These are phyloP conservation scores for Pontederia crassipes DNA, from an alignment of 176 grass and related monocot genomes.

Conservation along the genomic window DNA sequence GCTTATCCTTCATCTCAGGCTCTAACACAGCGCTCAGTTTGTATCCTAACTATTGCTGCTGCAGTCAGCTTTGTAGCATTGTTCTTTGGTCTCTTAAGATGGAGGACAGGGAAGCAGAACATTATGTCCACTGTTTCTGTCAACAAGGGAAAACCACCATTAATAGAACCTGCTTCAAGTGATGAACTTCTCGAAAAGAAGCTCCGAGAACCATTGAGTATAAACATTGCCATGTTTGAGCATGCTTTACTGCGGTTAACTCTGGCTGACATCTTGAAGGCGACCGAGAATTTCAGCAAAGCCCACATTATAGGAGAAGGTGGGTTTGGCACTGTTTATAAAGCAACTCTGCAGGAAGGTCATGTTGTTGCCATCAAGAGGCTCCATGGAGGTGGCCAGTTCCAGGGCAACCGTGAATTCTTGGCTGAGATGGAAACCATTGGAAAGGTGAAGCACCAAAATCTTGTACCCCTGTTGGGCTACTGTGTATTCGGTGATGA, in stretches of 20 bases:
- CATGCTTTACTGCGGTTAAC: conserved; percentile 1
- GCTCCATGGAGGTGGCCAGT: conserved; percentile 49
- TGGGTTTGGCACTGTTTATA: conserved; percentile 40
- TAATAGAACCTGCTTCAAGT: conserved; percentile 56
- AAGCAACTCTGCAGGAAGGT: conserved; percentile 31
- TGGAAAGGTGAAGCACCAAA: conserved; percentile 29
- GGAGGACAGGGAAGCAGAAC: conserved; percentile 35
- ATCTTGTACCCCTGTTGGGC: conserved; percentile 44
- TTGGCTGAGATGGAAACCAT: conserved; percentile 23
- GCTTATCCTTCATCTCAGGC: conserved; percentile 28
- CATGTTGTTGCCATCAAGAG: conserved; percentile 37
- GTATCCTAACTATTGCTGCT: conserved; percentile 25
- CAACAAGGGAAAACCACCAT: conserved; percentile 39
- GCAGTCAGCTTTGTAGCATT: conserved; percentile 28
- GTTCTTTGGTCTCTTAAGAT: conserved; percentile 35
- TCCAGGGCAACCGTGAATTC: conserved; percentile 46
- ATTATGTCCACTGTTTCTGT: conserved; percentile 28
- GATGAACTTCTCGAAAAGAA: conserved; percentile 83
- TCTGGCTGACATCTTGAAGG: conserved; percentile 37
- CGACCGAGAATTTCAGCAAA: conserved; percentile 34
- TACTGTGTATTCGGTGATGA: conserved; percentile 37
- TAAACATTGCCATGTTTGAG: conserved; percentile 17
- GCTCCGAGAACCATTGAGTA: conserved; percentile 71
- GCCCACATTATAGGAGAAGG: conserved; percentile 29
- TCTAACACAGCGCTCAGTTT: conserved; percentile 30